Base-by-base conservation (phyloP, 208 protist species). In the Leishmania gerbilli region DNA sequence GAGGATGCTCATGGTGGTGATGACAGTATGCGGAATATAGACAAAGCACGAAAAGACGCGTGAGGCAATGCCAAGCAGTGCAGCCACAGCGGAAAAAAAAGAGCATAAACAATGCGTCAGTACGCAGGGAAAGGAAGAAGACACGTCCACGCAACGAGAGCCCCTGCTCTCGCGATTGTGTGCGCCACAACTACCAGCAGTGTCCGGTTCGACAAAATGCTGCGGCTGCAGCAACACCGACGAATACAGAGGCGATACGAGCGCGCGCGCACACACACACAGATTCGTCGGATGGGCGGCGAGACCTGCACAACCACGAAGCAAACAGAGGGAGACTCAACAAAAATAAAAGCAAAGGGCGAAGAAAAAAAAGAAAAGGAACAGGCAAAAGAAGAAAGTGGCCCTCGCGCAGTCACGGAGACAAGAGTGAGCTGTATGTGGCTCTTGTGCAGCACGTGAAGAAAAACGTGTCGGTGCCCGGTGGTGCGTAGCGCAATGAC, bases 1-100 rank as follows among this genome's bases (percentile, higher is more conserved):
- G 37, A 85, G 81, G 62, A 85, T 24, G 58, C 53, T 79, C 82
- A 85, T 85, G 42, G n/a, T 71, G 60, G 13, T 31, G 49, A 45
- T 0, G 67, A 11, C 15, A 47, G 21, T 40, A 47, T 27, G 40
- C 13, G 40, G 8, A 21, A 47, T 11, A 71, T 7, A 42, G 67
- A 6, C 62, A 67, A 15, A 4, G 67, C 24, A 37, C 40, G 19
- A 42, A n/a, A n/a, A 17, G 67, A 49, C 49, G 67, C 67, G 40
- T 21, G 67, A 47, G 40, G 37, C 21, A 15, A 71, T 13, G 2
- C 17, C 6, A 40, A 47, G 4, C 37, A 47, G 67, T 49, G 67
- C 40, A n/a, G 21, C n/a, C 15, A 21, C 37, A 37, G 49, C 3
- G 21, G 40, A 47, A 47, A 15, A 15, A 47, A 47, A n/a, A 74